A percentile compares a stretch with the other conserved stretches of the same genome.
Evolutionary conservation across 345 rosid genomes (phyloP).

Genomic region (Sonneratia alba): DNA sequence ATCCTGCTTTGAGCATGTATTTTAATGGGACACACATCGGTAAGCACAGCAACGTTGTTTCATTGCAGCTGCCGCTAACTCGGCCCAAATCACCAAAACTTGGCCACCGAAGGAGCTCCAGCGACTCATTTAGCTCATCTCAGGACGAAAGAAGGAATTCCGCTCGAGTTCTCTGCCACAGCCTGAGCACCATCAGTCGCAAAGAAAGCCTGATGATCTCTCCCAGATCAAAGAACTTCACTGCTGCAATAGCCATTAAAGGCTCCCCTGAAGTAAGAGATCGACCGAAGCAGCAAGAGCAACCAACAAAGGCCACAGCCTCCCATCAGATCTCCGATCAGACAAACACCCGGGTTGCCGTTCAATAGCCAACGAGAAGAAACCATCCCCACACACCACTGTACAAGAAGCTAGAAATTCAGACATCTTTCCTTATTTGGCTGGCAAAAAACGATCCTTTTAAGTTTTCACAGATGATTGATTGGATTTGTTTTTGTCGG

Average conservation of each 20-base stretch:
- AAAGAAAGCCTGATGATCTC: background rate
- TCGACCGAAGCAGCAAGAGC: background rate
- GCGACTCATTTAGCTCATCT: background rate
- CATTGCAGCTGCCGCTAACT: constrained; percentile 7
- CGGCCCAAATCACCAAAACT: constrained; percentile 12
- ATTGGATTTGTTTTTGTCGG: background rate
- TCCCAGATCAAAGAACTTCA: background rate
- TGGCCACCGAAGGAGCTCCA: constrained; percentile 7
- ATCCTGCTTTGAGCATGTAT: too few relatives aligned
- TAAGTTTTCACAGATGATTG: background rate
- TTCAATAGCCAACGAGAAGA: background rate
- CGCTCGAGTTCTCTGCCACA: background rate
- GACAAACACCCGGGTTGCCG: background rate
- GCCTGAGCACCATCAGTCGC: background rate
- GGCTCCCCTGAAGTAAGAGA: too few relatives aligned
- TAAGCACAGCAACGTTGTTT: background rate
- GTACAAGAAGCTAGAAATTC: background rate
- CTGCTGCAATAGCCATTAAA: background rate
- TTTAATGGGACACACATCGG: too few relatives aligned
- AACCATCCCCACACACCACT: background rate
- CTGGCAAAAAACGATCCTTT: too few relatives aligned
- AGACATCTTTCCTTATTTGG: too few relatives aligned
- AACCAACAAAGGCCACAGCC: background rate
- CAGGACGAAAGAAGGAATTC: background rate
- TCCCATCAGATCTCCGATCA: background rate